Percentiles rank a stretch among this genome's conserved stretches.
Evolutionary conservation across 352 stramenopile genomes (phyloP).

Genomic region (Phytopythium ostracodes): DNA sequence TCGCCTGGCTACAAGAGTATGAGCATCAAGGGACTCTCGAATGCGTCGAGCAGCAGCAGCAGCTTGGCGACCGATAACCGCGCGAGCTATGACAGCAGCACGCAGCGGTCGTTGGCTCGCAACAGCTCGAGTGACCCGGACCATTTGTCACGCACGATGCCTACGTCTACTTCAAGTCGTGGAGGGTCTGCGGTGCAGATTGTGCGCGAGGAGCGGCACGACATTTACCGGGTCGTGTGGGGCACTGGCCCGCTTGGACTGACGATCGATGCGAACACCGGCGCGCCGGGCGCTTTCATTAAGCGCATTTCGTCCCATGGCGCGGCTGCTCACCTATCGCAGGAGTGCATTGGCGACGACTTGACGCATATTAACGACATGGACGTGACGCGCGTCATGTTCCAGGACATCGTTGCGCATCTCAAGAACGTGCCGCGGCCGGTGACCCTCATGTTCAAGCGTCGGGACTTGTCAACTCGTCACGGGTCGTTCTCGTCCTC

Average conservation of each 20-base stretch:
- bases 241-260: conserved; percentile 67
- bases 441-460: conserved; percentile 75
- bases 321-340: conserved; percentile 65
- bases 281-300: conserved; percentile 64
- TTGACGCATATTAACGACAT: conserved; percentile 87
- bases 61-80: conserved; percentile 10
- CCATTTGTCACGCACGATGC: conserved; percentile 8
- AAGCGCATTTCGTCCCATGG: conserved; percentile 75
- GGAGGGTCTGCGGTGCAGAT: conserved; percentile 28
- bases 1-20: conserved; percentile 21
- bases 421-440: conserved; percentile 76
- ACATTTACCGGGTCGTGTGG: conserved; percentile 82
- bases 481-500: conserved; percentile 40
- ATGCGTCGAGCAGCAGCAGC: conserved; percentile 15
- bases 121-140: conserved; percentile 4
- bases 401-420: conserved; percentile 75
- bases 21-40: conserved; percentile 27
- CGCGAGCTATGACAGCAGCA: conserved; percentile 25
- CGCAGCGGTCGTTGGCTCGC: conserved; percentile 14
- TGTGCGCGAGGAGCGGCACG: conserved; percentile 25
- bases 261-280: conserved; percentile 73
- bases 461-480: conserved; percentile 19
- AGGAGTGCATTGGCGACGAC: conserved; percentile 79
- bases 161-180: conserved; percentile 14
- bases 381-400: conserved; percentile 65